Evolutionary conservation across 2,329 filamentous ascomycete genomes (phyloP).

Genomic region (Elsinoe perseae): DNA sequence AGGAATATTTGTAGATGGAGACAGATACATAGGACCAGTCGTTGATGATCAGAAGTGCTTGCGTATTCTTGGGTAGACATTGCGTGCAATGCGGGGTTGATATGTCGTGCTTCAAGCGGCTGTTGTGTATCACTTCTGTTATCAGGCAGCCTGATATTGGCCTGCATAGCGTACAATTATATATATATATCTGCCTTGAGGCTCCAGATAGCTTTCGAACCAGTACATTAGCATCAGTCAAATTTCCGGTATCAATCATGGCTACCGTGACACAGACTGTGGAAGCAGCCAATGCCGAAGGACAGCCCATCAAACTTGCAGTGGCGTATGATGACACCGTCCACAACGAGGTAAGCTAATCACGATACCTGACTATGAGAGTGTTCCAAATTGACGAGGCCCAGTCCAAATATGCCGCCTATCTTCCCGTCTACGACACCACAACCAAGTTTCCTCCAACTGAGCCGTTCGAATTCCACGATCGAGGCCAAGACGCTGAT

Average conservation of each 20-base stretch:
- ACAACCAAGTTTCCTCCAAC: neutral
- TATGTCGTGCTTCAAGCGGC: neutral
- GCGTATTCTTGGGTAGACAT: neutral
- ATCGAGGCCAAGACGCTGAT: slow-evolving; percentile 25
- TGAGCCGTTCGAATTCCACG: slow-evolving; percentile 22
- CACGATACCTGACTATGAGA: neutral
- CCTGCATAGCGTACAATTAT: neutral
- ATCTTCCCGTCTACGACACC: neutral
- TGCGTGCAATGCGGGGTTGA: neutral
- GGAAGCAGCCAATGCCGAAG: neutral
- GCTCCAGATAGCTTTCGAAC: too few relatives aligned
- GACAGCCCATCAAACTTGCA: neutral
- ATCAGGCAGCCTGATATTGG: too few relatives aligned
- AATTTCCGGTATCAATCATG: neutral
- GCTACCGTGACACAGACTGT: neutral
- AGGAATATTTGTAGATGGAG: neutral
- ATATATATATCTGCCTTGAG: neutral
- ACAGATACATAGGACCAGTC: neutral
- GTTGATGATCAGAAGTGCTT: neutral
- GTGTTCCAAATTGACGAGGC: too few relatives aligned
- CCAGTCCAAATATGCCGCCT: neutral
- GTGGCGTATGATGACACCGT: neutral
- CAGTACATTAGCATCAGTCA: too few relatives aligned
- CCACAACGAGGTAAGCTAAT: neutral
- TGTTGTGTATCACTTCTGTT: neutral